These are phyloP conservation scores for Xylaria sp. DNA, from an alignment of 2,329 filamentous ascomycete genomes.

Conservation along the genomic window DNA sequence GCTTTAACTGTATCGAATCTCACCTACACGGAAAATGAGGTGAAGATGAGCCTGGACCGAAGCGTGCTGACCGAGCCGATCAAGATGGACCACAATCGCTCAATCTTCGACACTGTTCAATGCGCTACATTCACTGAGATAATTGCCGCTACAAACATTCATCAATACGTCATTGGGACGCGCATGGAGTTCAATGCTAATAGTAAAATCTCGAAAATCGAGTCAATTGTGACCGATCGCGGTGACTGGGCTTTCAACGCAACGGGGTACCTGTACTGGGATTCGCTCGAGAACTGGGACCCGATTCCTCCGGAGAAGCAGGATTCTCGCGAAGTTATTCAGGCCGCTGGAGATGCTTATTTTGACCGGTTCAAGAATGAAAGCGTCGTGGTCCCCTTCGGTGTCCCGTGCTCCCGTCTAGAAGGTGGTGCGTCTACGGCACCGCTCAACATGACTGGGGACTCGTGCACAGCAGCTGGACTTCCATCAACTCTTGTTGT, in stretches of 20 bases:
- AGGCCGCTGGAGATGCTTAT: slow-evolving; percentile 49
- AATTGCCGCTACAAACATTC: slow-evolving; percentile 47
- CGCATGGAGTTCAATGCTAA: slow-evolving; percentile 46
- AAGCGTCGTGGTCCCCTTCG: slow-evolving; percentile 45
- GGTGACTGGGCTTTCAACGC: slow-evolving; percentile 51
- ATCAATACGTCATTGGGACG: slow-evolving; percentile 52
- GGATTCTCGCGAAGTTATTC: slow-evolving; percentile 45
- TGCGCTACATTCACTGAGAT: slow-evolving; percentile 58
- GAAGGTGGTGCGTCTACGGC: slow-evolving; percentile 48
- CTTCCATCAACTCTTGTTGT: slow-evolving; percentile 47
- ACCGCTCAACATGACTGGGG: slow-evolving; percentile 42
- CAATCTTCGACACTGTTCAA: slow-evolving; percentile 49
- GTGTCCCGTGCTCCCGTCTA: slow-evolving; percentile 46
- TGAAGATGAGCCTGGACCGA: slow-evolving; percentile 36
- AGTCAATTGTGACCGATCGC: slow-evolving; percentile 48
- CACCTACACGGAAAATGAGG: slow-evolving; percentile 51
- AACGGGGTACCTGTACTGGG: slow-evolving; percentile 46
- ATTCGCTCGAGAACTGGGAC: slow-evolving; percentile 48
- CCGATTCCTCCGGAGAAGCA: slow-evolving; percentile 46
- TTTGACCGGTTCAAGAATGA: slow-evolving; percentile 47
- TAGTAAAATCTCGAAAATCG: slow-evolving; percentile 44
- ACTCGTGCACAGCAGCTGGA: slow-evolving; percentile 46
- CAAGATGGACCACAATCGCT: slow-evolving; percentile 50
- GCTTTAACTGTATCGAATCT: slow-evolving; percentile 36
- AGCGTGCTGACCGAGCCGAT: slow-evolving; percentile 49